Conservation (phyloP, 2,329 filamentous ascomycete genomes). For the Aspergillus ustus region DNA sequence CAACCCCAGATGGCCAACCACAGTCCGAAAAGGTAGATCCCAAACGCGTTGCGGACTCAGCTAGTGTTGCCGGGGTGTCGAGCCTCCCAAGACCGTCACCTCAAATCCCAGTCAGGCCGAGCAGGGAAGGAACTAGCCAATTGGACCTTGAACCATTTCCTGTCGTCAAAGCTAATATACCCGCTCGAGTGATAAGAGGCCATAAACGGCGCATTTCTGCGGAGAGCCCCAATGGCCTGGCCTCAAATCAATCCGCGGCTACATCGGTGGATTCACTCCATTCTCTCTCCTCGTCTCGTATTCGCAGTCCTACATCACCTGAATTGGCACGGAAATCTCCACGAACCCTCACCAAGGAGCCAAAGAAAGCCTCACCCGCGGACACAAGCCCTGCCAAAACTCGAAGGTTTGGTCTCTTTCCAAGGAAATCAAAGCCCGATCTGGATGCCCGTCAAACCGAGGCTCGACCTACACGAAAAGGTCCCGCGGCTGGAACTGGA, state of each 20-base stretch:
- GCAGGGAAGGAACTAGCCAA: slow-evolving; percentile 69
- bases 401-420: slow-evolving; percentile 78
- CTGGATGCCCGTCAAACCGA: slow-evolving; percentile 53
- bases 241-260: slow-evolving; percentile 38
- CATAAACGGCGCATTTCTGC: slow-evolving; percentile 58
- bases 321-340: slow-evolving; percentile 35
- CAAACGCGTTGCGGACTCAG: background rate
- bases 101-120: slow-evolving; percentile 64
- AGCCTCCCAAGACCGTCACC: slow-evolving; percentile 33
- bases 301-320: slow-evolving; percentile 38
- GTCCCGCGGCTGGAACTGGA: slow-evolving; percentile 88
- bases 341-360: slow-evolving; percentile 43
- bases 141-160: slow-evolving; percentile 60
- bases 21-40: background rate
- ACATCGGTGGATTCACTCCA: slow-evolving; percentile 46
- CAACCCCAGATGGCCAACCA: slow-evolving; percentile 29
- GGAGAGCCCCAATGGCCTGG: slow-evolving; percentile 45
- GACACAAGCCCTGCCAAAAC: slow-evolving; percentile 42
- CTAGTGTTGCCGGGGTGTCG: background rate
- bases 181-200: slow-evolving; percentile 50
- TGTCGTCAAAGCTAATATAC: slow-evolving; percentile 61
- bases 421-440: slow-evolving; percentile 70
- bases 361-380: slow-evolving; percentile 30
- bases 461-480: slow-evolving; percentile 68
- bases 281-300: slow-evolving; percentile 37